Conservation (phyloP, 2,329 filamentous ascomycete genomes). For the Ophiognomonia clavigignenti-juglandacearum region DNA sequence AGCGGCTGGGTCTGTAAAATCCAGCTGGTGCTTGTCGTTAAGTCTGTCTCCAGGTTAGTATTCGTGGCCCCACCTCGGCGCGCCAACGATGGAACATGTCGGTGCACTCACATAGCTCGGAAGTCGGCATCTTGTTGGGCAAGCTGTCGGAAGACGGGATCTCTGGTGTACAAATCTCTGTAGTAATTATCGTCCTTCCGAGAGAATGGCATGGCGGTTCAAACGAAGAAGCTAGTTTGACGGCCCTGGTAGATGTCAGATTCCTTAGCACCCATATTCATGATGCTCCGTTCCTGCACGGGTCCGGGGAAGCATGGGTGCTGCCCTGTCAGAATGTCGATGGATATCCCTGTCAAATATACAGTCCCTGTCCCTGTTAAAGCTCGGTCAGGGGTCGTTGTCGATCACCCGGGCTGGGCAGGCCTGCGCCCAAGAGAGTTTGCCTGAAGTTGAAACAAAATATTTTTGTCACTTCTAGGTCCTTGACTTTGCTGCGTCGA, state of each 20-base stretch:
- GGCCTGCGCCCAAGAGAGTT: no score
- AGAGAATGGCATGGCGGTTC: slow-evolving; percentile 5
- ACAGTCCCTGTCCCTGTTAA: no score
- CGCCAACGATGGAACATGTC: not conserved
- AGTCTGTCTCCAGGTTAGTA: slow-evolving; percentile 24
- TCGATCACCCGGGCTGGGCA: no score
- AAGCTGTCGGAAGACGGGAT: slow-evolving; percentile 40
- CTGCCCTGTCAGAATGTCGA: no score
- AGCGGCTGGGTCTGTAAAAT: slow-evolving; percentile 75
- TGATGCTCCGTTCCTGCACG: no score
- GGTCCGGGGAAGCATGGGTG: no score
- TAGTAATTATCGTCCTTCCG: slow-evolving; percentile 25
- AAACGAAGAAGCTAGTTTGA: not conserved
- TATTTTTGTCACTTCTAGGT: no score
- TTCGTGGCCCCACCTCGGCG: not conserved
- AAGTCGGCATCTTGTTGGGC: slow-evolving; percentile 37
- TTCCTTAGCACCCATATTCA: no score
- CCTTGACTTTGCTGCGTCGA: no score
- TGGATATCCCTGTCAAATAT: no score
- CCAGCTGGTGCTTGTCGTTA: slow-evolving; percentile 48
- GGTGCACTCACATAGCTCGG: slow-evolving; percentile 32
- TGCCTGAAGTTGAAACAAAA: no score
- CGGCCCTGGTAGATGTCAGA: not conserved
- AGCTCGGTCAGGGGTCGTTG: no score
- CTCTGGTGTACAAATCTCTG: slow-evolving; percentile 33